Evolutionary conservation across 305 asterid genomes (phyloP).

Genomic region (Fraxinus velutina): DNA sequence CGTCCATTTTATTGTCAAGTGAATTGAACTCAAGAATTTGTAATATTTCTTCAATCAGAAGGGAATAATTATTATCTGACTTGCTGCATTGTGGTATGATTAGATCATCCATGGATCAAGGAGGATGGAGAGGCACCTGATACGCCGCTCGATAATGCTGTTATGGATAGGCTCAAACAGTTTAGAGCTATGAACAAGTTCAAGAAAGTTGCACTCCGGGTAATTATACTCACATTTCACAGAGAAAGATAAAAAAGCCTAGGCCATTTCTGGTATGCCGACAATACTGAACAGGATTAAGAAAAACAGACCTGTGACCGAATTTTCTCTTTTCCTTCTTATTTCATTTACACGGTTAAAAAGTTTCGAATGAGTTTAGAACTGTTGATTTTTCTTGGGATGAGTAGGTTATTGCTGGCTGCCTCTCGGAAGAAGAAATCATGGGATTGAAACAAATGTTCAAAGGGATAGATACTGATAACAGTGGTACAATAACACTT

Average conservation of each 20-base stretch:
- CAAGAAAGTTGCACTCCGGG: slow-evolving; percentile 63
- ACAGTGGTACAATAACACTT: slow-evolving; percentile 62
- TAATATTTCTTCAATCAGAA: not conserved
- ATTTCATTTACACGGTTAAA: not conserved
- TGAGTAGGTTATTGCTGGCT: slow-evolving; percentile 58
- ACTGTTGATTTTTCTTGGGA: slow-evolving; percentile 1
- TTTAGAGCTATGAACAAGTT: slow-evolving; percentile 66
- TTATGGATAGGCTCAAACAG: slow-evolving; percentile 56
- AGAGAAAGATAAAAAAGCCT: not conserved
- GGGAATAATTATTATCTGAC: not conserved
- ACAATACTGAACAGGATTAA: not conserved
- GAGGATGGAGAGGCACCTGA: slow-evolving; percentile 76
- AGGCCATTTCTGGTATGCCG: not conserved
- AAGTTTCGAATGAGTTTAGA: not conserved
- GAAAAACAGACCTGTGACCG: not conserved
- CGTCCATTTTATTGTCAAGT: not conserved
- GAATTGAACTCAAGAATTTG: not conserved
- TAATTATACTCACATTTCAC: slow-evolving; percentile 16
- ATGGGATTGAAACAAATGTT: slow-evolving; percentile 66
- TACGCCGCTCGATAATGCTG: slow-evolving; percentile 60
- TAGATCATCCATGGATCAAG: slow-evolving; percentile 69
- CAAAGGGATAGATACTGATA: slow-evolving; percentile 60
- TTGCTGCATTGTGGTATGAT: not conserved
- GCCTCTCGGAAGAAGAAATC: slow-evolving; percentile 65
- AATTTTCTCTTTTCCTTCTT: not conserved